A percentile compares a stretch with the other conserved stretches of the same genome.
Evolutionary conservation across 2,329 filamentous ascomycete genomes (phyloP).

Genomic region (Nemania sp.): DNA sequence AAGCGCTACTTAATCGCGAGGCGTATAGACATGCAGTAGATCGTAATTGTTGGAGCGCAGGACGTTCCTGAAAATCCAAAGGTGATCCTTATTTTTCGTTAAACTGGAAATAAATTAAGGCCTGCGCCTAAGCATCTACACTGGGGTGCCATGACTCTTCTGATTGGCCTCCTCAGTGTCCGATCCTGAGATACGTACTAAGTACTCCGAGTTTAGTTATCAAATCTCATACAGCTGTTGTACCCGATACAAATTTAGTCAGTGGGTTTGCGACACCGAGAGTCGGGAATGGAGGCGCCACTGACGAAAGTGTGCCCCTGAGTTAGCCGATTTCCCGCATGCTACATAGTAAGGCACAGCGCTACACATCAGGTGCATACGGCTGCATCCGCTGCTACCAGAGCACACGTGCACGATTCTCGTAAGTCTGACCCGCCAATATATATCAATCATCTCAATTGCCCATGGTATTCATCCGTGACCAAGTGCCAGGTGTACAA

Average conservation of each 20-base stretch:
- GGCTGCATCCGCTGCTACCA: slow-evolving; percentile 17
- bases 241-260: slow-evolving; percentile 14
- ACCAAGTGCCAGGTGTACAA: no score
- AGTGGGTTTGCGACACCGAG: slow-evolving; percentile 9
- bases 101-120: slow-evolving; percentile 31
- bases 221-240: not conserved
- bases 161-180: slow-evolving; percentile 22
- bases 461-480: no score
- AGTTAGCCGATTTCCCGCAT: slow-evolving; percentile 12
- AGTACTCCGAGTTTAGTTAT: not conserved
- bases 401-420: not conserved
- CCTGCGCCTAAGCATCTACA: slow-evolving; percentile 17
- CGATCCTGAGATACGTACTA: slow-evolving; percentile 9
- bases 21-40: not conserved
- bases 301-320: slow-evolving; percentile 23
- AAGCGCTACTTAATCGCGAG: not conserved
- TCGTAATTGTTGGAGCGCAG: not conserved
- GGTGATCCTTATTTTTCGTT: slow-evolving; percentile 14
- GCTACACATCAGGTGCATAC: slow-evolving; percentile 8
- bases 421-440: not conserved
- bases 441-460: no score
- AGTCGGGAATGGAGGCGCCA: slow-evolving; percentile 16
- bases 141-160: not conserved
- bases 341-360: no score
- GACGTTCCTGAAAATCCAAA: slow-evolving; percentile 1